A percentile compares a stretch with the other conserved stretches of the same genome.
phyloP scores from a whole-genome alignment of 768 basidiomycete species.

The Suillus subluteus region DNA sequence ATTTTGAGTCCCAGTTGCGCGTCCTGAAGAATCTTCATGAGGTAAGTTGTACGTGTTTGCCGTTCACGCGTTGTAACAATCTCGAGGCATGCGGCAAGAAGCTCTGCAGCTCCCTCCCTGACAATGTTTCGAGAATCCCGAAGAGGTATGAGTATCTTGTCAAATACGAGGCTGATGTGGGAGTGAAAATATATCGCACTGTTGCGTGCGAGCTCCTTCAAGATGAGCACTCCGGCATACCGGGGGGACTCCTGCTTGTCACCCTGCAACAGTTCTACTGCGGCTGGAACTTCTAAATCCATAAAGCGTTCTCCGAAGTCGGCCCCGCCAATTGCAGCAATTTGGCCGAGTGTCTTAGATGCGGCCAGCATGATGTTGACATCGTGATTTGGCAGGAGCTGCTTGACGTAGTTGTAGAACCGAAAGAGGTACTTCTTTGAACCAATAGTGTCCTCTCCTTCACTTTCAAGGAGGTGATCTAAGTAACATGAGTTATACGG shows the following conservation, averaged over 20 bases:
- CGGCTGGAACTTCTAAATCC: conserved; percentile 85
- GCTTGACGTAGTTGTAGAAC: conserved; percentile 92
- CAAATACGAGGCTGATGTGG: conserved; percentile 86
- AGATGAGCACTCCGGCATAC: conserved; percentile 91
- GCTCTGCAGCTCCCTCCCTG: conserved; percentile 89
- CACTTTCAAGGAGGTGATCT: conserved; percentile 79
- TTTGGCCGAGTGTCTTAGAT: conserved; percentile 89
- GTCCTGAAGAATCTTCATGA: conserved; percentile 85
- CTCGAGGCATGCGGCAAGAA: conserved; percentile 90
- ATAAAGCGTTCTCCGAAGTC: conserved; percentile 89
- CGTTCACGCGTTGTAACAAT: conserved; percentile 81
- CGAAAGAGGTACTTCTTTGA: conserved; percentile 81
- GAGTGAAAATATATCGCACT: conserved; percentile 87
- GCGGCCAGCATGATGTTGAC: conserved; percentile 93
- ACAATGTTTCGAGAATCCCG: conserved; percentile 90
- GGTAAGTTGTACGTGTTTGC: conserved; percentile 63
- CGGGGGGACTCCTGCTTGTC: conserved; percentile 79
- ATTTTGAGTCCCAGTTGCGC: conserved; percentile 83
- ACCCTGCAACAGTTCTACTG: conserved; percentile 78
- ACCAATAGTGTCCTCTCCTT: conserved; percentile 80
- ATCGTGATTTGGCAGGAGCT: conserved; percentile 88
- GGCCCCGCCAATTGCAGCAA: conserved; percentile 80
- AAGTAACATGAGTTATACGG: conserved; percentile 15
- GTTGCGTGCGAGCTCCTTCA: conserved; percentile 91
- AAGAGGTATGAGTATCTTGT: conserved; percentile 89